These are phyloP conservation scores for Aphanocladium album DNA, from an alignment of 2,329 filamentous ascomycete species.

Conservation along the genomic window DNA sequence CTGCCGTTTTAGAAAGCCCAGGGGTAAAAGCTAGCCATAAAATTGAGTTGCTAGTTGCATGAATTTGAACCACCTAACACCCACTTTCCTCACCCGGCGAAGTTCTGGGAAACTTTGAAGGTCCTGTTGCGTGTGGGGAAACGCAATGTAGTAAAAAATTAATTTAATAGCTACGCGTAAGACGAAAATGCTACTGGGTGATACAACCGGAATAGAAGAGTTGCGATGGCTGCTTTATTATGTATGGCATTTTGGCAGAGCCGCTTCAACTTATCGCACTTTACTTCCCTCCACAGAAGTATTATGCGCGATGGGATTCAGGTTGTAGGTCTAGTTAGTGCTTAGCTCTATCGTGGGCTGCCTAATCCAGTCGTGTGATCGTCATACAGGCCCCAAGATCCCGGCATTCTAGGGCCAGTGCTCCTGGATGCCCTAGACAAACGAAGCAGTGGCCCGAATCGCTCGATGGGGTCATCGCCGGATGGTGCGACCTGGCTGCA, in stretches of 20 bases:
- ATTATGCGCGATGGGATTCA: background rate
- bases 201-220: too few relatives aligned
- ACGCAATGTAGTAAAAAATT: too few relatives aligned
- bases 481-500: background rate
- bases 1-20: too few relatives aligned
- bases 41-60: too few relatives aligned
- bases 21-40: too few relatives aligned
- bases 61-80: too few relatives aligned
- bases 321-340: background rate
- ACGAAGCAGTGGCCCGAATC: background rate
- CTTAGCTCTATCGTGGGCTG: background rate
- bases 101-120: too few relatives aligned
- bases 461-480: background rate
- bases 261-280: background rate
- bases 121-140: too few relatives aligned
- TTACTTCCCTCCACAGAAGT: background rate
- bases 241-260: background rate
- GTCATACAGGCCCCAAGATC: background rate
- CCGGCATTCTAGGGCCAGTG: background rate
- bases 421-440: background rate
- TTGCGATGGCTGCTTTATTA: background rate
- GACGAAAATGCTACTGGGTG: too few relatives aligned
- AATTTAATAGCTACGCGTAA: too few relatives aligned
- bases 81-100: too few relatives aligned
- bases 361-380: background rate